phyloP scores from a whole-genome alignment of 495 filamentous ascomycete species.

The Entonaema liquescens region DNA sequence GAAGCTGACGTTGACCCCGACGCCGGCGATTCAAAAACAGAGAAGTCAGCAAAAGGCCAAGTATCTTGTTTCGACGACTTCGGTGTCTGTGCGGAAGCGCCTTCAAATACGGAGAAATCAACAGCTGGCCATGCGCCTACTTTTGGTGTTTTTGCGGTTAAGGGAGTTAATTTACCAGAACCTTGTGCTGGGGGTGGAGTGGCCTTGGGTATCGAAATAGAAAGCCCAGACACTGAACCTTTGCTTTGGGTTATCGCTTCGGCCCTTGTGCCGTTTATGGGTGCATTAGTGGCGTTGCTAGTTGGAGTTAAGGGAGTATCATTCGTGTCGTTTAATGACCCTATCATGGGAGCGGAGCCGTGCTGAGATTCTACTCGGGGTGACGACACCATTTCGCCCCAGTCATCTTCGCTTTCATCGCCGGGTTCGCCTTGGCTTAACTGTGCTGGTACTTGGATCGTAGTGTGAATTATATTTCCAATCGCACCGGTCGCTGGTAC shows the following conservation, averaged over 20 bases:
- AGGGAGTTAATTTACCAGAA: background rate
- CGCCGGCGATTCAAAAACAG: conserved; percentile 47
- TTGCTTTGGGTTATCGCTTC: background rate
- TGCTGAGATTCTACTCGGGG: conserved; percentile 43
- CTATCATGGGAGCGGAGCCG: background rate
- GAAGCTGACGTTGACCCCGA: conserved; percentile 7
- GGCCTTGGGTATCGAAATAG: conserved; percentile 22
- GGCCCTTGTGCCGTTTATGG: background rate
- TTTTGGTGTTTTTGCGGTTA: conserved; percentile 5
- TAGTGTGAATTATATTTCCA: background rate
- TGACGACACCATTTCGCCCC: conserved; percentile 65
- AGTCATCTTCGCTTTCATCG: conserved; percentile 57
- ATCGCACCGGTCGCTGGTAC: background rate
- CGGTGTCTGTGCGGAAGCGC: conserved; percentile 10
- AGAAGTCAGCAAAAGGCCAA: conserved; percentile 51
- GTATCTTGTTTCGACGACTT: conserved; percentile 37
- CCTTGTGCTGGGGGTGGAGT: conserved; percentile 5
- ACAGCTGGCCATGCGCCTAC: conserved; percentile 25
- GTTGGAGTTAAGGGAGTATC: background rate
- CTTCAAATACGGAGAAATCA: conserved; percentile 36
- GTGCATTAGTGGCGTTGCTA: background rate
- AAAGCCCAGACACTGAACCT: conserved; percentile 6
- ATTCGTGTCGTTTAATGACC: background rate
- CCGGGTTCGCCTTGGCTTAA: background rate
- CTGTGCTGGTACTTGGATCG: background rate